Base-by-base conservation (phyloP, 495 filamentous ascomycete species). In the Aspergillus sclerotiicarbonarius region DNA sequence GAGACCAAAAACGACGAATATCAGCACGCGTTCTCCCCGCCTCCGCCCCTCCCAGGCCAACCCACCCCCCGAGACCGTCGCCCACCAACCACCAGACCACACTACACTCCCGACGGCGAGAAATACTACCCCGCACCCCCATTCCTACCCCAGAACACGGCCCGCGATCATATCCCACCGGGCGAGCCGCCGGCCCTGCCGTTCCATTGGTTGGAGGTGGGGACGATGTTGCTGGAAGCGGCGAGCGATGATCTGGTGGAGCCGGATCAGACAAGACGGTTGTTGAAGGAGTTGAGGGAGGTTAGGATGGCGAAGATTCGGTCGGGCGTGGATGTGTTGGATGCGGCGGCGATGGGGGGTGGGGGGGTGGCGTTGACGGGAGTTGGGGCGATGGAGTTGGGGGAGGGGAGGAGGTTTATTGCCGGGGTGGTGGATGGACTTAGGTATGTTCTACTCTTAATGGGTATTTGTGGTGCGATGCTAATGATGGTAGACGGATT, bases 141-240 rank as follows among this genome's bases (percentile, higher is more conserved):
- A 19, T 77, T 76, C 39, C 46, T 78, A 30, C 74, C 70, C 21
- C 71, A 76, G 54, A 79, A 79, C 60, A 66, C 66, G n/a, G 71
- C 72, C 15, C 68, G 68, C 43, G 61, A 67, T 30, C 58, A 55
- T 31, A 35, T 57, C 5, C 63, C 64, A 3, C 39, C 65, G 5
- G 52, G 62, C 2, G 70, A 74, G 31, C 58, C 66, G 12, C 84
- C 87, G 13, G 83, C 86, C 16, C 79, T 98, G 10, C 94, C 94
- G 1, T 98, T 92, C 64, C 92, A 96, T 72, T 98, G 92, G 91
- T 80, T 96, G 0, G 92, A 96, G 70, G 76, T 96, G 0, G 86
- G 87, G 0, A 90, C 94, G 68, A 83, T 93, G 68, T 77, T 98
- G 37, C 81, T 98, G 3, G 88, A 91, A 30, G 87, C 85, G 20